Conservation (phyloP, 352 stramenopile genomes). For the Pythium plurisporium region DNA sequence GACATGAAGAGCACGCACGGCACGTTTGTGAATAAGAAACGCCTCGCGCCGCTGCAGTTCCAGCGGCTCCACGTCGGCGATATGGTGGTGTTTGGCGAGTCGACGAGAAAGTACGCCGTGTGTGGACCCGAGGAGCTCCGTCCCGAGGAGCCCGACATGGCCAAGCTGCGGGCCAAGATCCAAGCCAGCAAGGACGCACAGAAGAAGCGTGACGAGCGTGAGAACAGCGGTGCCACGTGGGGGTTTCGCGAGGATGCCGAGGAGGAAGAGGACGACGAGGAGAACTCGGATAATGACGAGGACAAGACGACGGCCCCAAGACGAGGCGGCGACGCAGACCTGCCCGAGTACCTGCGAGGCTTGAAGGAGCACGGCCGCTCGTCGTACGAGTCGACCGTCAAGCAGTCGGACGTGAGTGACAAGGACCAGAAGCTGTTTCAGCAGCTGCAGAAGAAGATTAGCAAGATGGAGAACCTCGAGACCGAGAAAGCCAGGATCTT, state of each 20-base stretch:
- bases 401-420: constrained; percentile 36
- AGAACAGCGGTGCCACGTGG: constrained; percentile 53
- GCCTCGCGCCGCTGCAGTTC: constrained; percentile 39
- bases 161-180: constrained; percentile 29
- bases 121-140: constrained; percentile 62
- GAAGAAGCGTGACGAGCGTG: constrained; percentile 16
- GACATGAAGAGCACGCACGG: constrained; percentile 81
- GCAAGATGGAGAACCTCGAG: constrained; percentile 81
- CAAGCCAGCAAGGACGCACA: constrained; percentile 8
- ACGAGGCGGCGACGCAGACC: constrained; percentile 18
- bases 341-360: constrained; percentile 74
- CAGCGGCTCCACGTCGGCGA: constrained; percentile 74
- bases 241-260: constrained; percentile 81
- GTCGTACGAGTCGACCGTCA: constrained; percentile 50
- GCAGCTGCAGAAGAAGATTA: constrained; percentile 71
- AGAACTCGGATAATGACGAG: constrained; percentile 19
- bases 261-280: constrained; percentile 35
- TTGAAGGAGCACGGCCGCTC: constrained; percentile 42
- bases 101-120: constrained; percentile 75
- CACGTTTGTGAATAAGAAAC: constrained; percentile 84
- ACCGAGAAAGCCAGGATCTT: constrained; percentile 59
- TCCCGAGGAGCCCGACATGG: constrained; percentile 74
- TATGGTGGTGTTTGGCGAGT: constrained; percentile 85
- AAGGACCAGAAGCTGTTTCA: constrained; percentile 80
- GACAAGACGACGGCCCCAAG: constrained; percentile 15